phyloP scores from a whole-genome alignment of 805 yeast genomes.

The Cyberlindnera sargentensis region DNA sequence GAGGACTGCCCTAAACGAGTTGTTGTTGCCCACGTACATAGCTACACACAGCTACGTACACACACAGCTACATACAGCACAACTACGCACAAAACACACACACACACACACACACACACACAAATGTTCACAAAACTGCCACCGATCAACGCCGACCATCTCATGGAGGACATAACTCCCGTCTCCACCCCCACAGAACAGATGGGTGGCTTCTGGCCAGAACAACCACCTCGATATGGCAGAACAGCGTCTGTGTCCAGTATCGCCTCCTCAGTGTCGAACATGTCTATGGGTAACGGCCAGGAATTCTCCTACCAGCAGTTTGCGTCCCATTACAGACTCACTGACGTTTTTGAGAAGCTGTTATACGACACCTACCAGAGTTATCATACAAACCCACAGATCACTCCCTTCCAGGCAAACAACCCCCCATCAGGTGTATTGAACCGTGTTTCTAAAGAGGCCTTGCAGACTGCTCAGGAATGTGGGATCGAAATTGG shows the following conservation, averaged over 20 bases:
- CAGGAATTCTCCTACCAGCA: slow-evolving; percentile 20
- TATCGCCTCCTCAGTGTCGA: slow-evolving; percentile 15
- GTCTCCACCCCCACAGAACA: slow-evolving; percentile 23
- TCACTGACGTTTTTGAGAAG: slow-evolving; percentile 35
- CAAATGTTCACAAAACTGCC: slow-evolving; percentile 17
- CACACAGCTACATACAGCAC: too few relatives aligned
- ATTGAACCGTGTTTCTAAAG: slow-evolving; percentile 51
- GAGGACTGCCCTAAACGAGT: too few relatives aligned
- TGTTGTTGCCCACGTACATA: too few relatives aligned
- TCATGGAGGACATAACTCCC: slow-evolving; percentile 18
- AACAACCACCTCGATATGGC: slow-evolving; percentile 17
- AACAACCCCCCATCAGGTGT: slow-evolving; percentile 63
- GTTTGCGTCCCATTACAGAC: slow-evolving; percentile 22
- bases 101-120: not conserved
- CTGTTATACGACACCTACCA: slow-evolving; percentile 42
- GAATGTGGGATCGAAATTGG: slow-evolving; percentile 30
- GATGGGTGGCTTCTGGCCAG: slow-evolving; percentile 6
- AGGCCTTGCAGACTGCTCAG: slow-evolving; percentile 36
- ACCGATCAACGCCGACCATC: slow-evolving; percentile 8
- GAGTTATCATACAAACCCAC: slow-evolving; percentile 46
- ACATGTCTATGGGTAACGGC: slow-evolving; percentile 13
- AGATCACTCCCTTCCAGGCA: slow-evolving; percentile 61
- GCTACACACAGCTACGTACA: too few relatives aligned
- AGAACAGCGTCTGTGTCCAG: slow-evolving; percentile 22
- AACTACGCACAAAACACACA: not conserved